Evolutionary conservation across 208 protist genomes (phyloP).

Genomic region (Acanthamoeba royreba): DNA sequence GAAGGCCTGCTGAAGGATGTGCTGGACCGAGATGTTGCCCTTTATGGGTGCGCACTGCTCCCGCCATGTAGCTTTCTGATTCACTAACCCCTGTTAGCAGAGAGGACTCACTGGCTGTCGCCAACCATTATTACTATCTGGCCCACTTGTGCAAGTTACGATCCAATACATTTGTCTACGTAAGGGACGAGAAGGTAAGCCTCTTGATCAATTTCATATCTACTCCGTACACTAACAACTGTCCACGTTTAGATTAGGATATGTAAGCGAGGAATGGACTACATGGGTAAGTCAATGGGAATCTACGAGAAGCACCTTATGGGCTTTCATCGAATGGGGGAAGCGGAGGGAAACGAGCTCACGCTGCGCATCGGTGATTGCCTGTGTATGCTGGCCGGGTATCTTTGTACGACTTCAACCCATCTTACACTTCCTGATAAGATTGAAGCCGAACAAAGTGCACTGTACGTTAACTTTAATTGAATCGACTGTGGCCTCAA

Average conservation of each 20-base stretch:
- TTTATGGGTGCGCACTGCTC: neutral
- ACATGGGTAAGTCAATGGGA: neutral
- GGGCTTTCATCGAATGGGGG: neutral
- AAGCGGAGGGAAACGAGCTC: neutral
- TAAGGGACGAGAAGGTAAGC: slow-evolving; percentile 16
- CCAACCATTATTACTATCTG: neutral
- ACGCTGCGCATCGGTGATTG: neutral
- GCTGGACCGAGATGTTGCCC: neutral
- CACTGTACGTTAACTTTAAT: neutral
- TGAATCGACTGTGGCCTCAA: no score
- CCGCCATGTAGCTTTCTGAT: neutral
- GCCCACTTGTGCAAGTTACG: neutral
- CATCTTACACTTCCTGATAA: neutral
- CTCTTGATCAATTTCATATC: no score
- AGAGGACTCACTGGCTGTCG: neutral
- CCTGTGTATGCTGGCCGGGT: slow-evolving; percentile 14
- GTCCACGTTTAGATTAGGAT: neutral
- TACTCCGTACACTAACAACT: no score
- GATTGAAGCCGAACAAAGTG: neutral
- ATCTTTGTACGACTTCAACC: neutral
- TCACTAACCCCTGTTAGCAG: neutral
- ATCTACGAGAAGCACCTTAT: neutral
- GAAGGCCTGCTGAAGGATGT: neutral
- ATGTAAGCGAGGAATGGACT: neutral
- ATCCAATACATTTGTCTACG: slow-evolving; percentile 28